Evolutionary conservation across 2,329 filamentous ascomycete genomes (phyloP).

Genomic region (Penicillium sp.): DNA sequence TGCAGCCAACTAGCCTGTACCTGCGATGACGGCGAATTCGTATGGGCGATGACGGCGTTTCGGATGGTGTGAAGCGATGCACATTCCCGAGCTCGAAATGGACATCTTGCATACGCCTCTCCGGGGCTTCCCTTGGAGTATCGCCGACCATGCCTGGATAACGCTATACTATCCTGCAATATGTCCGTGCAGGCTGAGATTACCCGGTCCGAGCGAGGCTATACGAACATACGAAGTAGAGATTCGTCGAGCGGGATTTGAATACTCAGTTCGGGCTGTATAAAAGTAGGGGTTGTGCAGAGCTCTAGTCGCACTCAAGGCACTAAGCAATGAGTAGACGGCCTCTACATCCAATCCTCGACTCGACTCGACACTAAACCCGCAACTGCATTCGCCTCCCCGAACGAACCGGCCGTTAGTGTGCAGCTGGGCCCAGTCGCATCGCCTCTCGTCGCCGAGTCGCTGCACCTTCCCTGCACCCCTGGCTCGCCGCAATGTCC

Average conservation of each 20-base stretch:
- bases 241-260: neutral
- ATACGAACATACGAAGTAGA: neutral
- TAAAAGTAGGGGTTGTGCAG: neutral
- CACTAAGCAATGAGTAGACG: neutral
- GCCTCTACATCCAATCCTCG: neutral
- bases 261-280: neutral
- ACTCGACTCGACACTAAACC: neutral
- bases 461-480: conserved; percentile 5
- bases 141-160: neutral
- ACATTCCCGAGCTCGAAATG: conserved; percentile 8
- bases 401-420: neutral
- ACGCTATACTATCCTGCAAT: neutral
- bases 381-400: neutral
- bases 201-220: neutral
- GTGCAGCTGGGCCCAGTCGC: conserved; percentile 1
- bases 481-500: conserved; percentile 17
- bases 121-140: neutral
- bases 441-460: neutral
- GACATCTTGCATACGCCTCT: conserved; percentile 19
- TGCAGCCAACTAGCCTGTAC: neutral
- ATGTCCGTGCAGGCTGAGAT: neutral
- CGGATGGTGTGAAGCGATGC: conserved; percentile 1
- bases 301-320: neutral
- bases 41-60: neutral
- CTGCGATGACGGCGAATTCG: conserved; percentile 3